A percentile compares a stretch with the other conserved stretches of the same genome.
Evolutionary conservation across 2,329 filamentous ascomycete species (phyloP).

Genomic region (Dryadomyces quercus-mongolicae): DNA sequence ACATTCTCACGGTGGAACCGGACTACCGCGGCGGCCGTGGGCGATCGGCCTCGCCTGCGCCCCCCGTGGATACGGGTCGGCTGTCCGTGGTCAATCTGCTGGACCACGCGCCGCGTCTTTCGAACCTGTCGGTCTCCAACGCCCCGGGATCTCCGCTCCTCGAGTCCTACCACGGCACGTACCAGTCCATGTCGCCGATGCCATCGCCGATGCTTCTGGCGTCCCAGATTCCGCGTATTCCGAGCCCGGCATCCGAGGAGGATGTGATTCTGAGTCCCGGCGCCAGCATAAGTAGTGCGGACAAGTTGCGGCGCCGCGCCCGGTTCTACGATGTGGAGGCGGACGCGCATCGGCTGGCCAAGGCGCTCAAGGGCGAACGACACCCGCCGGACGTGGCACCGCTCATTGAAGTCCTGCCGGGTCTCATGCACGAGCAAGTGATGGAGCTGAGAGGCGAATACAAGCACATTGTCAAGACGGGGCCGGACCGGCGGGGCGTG

Average conservation of each 20-base stretch:
- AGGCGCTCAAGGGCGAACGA: slow-evolving; percentile 57
- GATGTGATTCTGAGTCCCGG: slow-evolving; percentile 14
- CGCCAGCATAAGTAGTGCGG: slow-evolving; percentile 17
- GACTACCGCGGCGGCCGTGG: slow-evolving; percentile 14
- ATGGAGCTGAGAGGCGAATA: slow-evolving; percentile 79
- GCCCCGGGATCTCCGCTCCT: slow-evolving; percentile 72
- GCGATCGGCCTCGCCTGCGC: slow-evolving; percentile 33
- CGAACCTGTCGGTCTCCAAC: slow-evolving; percentile 32
- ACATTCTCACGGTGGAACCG: slow-evolving; percentile 30
- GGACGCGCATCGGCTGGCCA: slow-evolving; percentile 65
- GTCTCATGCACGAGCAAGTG: slow-evolving; percentile 76
- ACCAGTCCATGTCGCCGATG: slow-evolving; percentile 91
- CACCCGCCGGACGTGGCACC: slow-evolving; percentile 52
- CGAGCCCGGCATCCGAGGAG: slow-evolving; percentile 12
- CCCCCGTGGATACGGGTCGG: slow-evolving; percentile 40
- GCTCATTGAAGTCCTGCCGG: slow-evolving; percentile 74
- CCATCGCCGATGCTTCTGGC: slow-evolving; percentile 62
- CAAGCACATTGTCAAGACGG: slow-evolving; percentile 77
- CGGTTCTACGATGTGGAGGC: slow-evolving; percentile 77
- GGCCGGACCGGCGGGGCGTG: slow-evolving; percentile 59
- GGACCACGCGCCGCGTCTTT: slow-evolving; percentile 20
- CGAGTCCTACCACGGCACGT: slow-evolving; percentile 87
- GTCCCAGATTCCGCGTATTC: slow-evolving; percentile 36
- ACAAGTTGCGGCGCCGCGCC: slow-evolving; percentile 44
- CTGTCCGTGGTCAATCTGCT: slow-evolving; percentile 34